Percentiles rank a stretch among this genome's conserved stretches.
Conservation (phyloP, 2,329 filamentous ascomycete genomes). For the Xylaria sp. region DNA sequence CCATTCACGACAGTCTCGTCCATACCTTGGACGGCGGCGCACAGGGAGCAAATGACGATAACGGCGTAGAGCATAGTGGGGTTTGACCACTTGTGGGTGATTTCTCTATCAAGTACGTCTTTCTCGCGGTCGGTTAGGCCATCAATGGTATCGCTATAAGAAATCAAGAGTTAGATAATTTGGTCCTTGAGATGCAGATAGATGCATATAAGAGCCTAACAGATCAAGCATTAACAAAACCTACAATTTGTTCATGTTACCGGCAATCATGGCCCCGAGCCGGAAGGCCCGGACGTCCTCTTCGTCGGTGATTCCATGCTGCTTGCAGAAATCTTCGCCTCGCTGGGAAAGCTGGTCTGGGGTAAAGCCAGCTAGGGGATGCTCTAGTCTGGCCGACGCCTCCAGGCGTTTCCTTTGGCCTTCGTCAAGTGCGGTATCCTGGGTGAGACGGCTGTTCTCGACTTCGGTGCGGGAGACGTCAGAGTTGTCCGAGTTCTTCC, state of each 20-base stretch:
- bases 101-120: conserved; percentile 67
- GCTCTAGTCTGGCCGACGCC: conserved; percentile 52
- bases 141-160: conserved; percentile 53
- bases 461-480: conserved; percentile 45
- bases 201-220: not conserved
- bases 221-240: not conserved
- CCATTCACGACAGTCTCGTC: conserved; percentile 77
- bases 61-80: conserved; percentile 72
- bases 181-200: not conserved
- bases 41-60: conserved; percentile 59
- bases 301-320: conserved; percentile 64
- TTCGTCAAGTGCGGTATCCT: conserved; percentile 41
- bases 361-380: conserved; percentile 55
- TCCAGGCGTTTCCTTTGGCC: conserved; percentile 47
- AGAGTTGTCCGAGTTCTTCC: conserved; percentile 43
- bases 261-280: conserved; percentile 68
- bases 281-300: conserved; percentile 68
- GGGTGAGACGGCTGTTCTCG: conserved; percentile 40
- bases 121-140: conserved; percentile 69
- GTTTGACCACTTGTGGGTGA: conserved; percentile 75
- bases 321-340: conserved; percentile 67
- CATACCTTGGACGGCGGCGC: conserved; percentile 76
- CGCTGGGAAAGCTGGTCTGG: conserved; percentile 61
- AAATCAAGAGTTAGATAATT: conserved; percentile 1
- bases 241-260: conserved; percentile 58